phyloP scores from a whole-genome alignment of 306 rosid genomes.

The Betula pendula region DNA sequence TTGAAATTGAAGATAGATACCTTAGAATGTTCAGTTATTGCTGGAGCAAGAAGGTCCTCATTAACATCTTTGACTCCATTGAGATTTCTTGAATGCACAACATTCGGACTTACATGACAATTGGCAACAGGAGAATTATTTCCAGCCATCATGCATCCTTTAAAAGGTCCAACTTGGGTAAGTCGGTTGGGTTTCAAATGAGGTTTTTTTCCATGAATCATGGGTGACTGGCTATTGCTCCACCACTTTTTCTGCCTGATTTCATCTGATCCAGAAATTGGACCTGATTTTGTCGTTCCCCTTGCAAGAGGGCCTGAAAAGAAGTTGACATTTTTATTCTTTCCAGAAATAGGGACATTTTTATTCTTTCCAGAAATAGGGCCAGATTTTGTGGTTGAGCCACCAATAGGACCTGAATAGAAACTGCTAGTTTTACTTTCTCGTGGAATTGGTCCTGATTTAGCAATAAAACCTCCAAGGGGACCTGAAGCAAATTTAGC shows the following conservation, averaged over 20 bases:
- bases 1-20: conserved; percentile 44
- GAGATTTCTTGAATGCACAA: conserved; percentile 37
- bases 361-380: conserved; percentile 46
- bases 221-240: conserved; percentile 39
- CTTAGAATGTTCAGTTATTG: conserved; percentile 30
- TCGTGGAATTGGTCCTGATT: conserved; percentile 43
- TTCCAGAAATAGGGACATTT: conserved; percentile 50
- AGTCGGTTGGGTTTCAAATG: conserved; percentile 49
- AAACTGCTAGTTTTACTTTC: conserved; percentile 43
- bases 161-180: conserved; percentile 92
- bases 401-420: conserved; percentile 73
- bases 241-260: conserved; percentile 57
- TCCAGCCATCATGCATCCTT: conserved; percentile 57
- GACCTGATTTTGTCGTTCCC: conserved; percentile 49
- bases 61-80: conserved; percentile 35
- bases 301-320: conserved; percentile 79
- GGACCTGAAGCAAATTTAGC: conserved; percentile 92
- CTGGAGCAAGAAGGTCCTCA: conserved; percentile 32
- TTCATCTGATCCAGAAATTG: conserved; percentile 56
- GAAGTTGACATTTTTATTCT: conserved; percentile 43
- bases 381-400: conserved; percentile 59
- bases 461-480: conserved; percentile 49
- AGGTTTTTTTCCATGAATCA: conserved; percentile 51
- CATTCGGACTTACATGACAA: conserved; percentile 44
- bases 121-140: conserved; percentile 47